phyloP scores from a whole-genome alignment of 768 basidiomycete genomes.

The Xerocomellus chrysenteron region DNA sequence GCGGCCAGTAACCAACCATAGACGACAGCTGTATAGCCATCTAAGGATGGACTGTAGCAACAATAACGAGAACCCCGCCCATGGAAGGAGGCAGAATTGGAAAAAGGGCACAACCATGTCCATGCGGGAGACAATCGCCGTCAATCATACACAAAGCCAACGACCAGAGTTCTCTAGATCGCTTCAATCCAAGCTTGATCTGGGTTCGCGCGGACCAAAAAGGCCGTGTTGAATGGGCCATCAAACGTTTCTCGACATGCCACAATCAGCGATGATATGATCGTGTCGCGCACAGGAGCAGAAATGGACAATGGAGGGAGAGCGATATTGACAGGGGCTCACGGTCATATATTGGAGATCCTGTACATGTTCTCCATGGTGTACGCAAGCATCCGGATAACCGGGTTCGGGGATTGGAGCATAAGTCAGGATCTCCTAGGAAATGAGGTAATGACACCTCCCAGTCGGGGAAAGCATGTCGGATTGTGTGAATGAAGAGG shows the following conservation, averaged over 20 bases:
- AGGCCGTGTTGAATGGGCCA: background rate
- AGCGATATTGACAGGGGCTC: background rate
- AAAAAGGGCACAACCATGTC: constrained; percentile 1
- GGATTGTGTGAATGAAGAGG: background rate
- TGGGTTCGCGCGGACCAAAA: constrained; percentile 6
- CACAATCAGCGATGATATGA: background rate
- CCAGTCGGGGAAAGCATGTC: constrained; percentile 1
- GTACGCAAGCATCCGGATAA: constrained; percentile 9
- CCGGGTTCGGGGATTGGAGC: constrained; percentile 12
- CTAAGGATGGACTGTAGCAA: constrained; percentile 4
- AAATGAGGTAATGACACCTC: constrained; percentile 12
- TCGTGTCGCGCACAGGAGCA: background rate
- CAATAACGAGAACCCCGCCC: constrained; percentile 7
- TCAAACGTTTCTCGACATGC: constrained; percentile 2
- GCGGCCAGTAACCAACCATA: background rate
- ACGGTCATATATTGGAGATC: constrained; percentile 15
- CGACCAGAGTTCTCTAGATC: constrained; percentile 3
- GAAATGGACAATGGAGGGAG: background rate
- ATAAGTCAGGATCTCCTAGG: background rate
- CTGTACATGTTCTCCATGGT: background rate
- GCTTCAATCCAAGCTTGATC: constrained; percentile 1
- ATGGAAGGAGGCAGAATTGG: background rate
- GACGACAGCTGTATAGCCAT: constrained; percentile 3
- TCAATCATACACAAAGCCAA: constrained; percentile 14
- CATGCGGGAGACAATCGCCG: constrained; percentile 27